phyloP scores from a whole-genome alignment of 305 asterid species.

The Ruellia speciosa region DNA sequence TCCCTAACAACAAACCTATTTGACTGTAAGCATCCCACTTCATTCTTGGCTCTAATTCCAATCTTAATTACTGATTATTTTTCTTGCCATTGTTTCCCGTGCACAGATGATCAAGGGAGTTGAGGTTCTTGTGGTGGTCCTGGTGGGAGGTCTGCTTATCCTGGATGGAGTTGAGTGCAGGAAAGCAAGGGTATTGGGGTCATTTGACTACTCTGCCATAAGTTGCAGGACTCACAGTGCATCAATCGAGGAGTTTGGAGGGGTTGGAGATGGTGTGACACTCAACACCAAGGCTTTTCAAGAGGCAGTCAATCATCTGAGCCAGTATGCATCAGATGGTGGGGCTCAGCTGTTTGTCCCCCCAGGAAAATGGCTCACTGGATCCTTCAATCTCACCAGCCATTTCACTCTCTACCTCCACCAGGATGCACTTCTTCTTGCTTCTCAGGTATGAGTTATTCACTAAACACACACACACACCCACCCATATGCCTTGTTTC shows the following conservation, averaged over 20 bases:
- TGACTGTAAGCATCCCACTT: too few species aligned
- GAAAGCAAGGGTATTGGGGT: constrained; percentile 20
- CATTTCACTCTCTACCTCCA: constrained; percentile 59
- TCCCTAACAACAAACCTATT: too few species aligned
- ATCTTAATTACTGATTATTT: too few species aligned
- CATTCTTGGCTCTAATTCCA: too few species aligned
- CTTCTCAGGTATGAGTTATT: constrained; percentile 63
- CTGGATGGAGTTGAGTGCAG: constrained; percentile 31
- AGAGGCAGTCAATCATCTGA: constrained; percentile 36
- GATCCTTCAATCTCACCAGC: constrained; percentile 55
- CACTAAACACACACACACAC: not conserved
- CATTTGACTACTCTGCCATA: constrained; percentile 38
- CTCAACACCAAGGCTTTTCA: constrained; percentile 42
- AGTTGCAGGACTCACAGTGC: constrained; percentile 55
- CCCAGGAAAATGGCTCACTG: constrained; percentile 58
- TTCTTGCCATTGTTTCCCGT: not conserved
- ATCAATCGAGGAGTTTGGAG: constrained; percentile 47
- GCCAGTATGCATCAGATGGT: constrained; percentile 35
- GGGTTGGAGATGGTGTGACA: constrained; percentile 53
- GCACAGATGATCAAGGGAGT: constrained; percentile 21
- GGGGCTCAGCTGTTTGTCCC: constrained; percentile 53
- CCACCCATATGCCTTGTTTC: too few species aligned
- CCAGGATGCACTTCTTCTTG: constrained; percentile 42
- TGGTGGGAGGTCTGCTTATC: constrained; percentile 17
- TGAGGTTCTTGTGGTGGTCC: constrained; percentile 12